Conservation (phyloP, 2,329 filamentous ascomycete species). For the Zarea fungicola region DNA sequence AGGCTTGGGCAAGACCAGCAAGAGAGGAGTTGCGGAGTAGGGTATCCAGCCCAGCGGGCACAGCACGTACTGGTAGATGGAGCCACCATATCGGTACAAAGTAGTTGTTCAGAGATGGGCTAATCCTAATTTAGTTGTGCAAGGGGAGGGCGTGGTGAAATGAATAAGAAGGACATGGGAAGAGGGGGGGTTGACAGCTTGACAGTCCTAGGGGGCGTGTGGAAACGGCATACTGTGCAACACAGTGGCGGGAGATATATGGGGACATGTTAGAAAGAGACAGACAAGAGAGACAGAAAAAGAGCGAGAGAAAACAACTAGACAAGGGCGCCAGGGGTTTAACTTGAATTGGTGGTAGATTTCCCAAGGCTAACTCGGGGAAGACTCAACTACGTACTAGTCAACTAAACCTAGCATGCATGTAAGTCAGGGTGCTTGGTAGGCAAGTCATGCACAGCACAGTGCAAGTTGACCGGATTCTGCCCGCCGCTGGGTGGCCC, state of each 20-base stretch:
- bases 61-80: slow-evolving; percentile 2
- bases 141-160: slow-evolving; percentile 6
- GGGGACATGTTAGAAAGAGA: too few relatives aligned
- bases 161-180: slow-evolving; percentile 3
- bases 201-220: neutral
- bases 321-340: too few relatives aligned
- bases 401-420: too few relatives aligned
- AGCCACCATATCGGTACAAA: slow-evolving; percentile 11
- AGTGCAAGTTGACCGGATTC: neutral
- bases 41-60: neutral
- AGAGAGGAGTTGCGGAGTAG: neutral
- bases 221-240: neutral
- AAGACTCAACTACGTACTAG: neutral
- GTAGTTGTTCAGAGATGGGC: slow-evolving; percentile 12
- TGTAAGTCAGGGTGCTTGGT: too few relatives aligned
- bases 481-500: neutral
- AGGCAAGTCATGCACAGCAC: slow-evolving; percentile 4
- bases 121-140: slow-evolving; percentile 10
- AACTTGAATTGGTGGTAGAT: too few relatives aligned
- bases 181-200: neutral
- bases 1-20: neutral
- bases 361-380: too few relatives aligned
- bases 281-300: too few relatives aligned
- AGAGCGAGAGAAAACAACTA: too few relatives aligned
- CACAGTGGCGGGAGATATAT: neutral